A percentile compares a stretch with the other conserved stretches of the same genome.
Evolutionary conservation across 2,329 filamentous ascomycete genomes (phyloP).

Genomic region (Xylariaceae sp.): DNA sequence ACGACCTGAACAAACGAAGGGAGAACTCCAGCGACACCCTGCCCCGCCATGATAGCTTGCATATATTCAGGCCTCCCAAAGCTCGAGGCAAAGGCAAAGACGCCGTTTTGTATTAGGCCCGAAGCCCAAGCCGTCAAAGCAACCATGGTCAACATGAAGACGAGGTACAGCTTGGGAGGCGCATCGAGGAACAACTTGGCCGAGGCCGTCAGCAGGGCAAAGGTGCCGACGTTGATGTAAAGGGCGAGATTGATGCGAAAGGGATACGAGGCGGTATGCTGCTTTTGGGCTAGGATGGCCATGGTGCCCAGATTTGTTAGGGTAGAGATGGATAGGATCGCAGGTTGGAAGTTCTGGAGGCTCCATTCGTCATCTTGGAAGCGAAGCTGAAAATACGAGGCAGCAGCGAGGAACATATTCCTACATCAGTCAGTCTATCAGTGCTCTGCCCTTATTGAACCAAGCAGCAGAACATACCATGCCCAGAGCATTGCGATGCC

Average conservation of each 20-base stretch:
- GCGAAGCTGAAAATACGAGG: constrained; percentile 85
- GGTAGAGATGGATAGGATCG: constrained; percentile 83
- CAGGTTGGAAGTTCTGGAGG: constrained; percentile 79
- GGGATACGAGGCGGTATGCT: constrained; percentile 81
- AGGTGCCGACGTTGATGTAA: constrained; percentile 72
- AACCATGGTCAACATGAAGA: constrained; percentile 79
- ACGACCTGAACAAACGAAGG: constrained; percentile 80
- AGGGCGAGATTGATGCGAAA: constrained; percentile 79
- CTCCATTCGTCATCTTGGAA: constrained; percentile 72
- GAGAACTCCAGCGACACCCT: constrained; percentile 86
- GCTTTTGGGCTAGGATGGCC: constrained; percentile 74
- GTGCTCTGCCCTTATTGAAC: background rate
- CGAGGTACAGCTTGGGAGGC: constrained; percentile 67
- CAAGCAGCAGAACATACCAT: constrained; percentile 61
- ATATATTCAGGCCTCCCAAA: constrained; percentile 88
- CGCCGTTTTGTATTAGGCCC: constrained; percentile 86
- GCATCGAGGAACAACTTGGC: constrained; percentile 66
- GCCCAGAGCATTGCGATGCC: constrained; percentile 97
- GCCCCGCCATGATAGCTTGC: constrained; percentile 93
- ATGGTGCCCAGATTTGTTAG: constrained; percentile 76
- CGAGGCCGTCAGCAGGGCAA: constrained; percentile 75
- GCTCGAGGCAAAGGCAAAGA: constrained; percentile 85
- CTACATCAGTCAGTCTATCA: constrained; percentile 41
- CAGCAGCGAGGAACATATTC: constrained; percentile 98
- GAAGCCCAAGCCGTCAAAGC: constrained; percentile 75